Evolutionary conservation across 2,329 filamentous ascomycete genomes (phyloP).

Genomic region (Ceratocystis lukuohia): DNA sequence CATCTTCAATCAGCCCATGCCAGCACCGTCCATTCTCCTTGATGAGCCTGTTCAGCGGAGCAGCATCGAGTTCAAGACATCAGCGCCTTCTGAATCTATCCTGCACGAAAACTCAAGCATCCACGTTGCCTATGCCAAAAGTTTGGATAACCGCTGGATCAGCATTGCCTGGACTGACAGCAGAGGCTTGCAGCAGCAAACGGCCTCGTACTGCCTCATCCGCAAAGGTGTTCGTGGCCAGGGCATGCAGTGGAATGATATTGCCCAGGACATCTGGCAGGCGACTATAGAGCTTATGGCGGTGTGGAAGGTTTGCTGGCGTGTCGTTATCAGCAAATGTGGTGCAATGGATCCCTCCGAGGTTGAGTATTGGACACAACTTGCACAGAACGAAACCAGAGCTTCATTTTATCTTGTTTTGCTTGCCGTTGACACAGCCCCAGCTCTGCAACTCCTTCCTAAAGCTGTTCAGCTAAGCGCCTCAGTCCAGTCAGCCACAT

Average conservation of each 20-base stretch:
- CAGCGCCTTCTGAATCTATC: conserved; percentile 56
- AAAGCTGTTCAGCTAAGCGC: conserved; percentile 37
- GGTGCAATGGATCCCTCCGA: conserved; percentile 55
- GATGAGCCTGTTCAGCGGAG: conserved; percentile 55
- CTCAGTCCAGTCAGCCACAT: conserved; percentile 27
- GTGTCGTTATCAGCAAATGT: conserved; percentile 60
- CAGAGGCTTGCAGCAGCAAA: conserved; percentile 58
- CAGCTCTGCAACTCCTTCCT: conserved; percentile 49
- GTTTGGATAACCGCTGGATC: conserved; percentile 64
- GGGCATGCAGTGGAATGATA: conserved; percentile 42
- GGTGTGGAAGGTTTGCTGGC: conserved; percentile 59
- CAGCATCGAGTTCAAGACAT: conserved; percentile 61
- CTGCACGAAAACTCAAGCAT: conserved; percentile 68
- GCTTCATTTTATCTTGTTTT: conserved; percentile 43
- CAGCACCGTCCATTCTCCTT: conserved; percentile 58
- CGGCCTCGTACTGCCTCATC: conserved; percentile 57
- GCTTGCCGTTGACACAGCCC: conserved; percentile 51
- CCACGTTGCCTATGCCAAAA: conserved; percentile 66
- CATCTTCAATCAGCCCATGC: conserved; percentile 39
- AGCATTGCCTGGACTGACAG: conserved; percentile 72
- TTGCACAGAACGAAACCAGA: conserved; percentile 39
- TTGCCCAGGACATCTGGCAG: conserved; percentile 66
- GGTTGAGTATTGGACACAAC: conserved; percentile 43
- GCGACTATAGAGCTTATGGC: conserved; percentile 62
- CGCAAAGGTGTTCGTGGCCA: conserved; percentile 39